A percentile compares a stretch with the other conserved stretches of the same genome.
These are phyloP conservation scores for Quercus tomentella DNA, from an alignment of 331 rosid genomes.

Conservation along the genomic window DNA sequence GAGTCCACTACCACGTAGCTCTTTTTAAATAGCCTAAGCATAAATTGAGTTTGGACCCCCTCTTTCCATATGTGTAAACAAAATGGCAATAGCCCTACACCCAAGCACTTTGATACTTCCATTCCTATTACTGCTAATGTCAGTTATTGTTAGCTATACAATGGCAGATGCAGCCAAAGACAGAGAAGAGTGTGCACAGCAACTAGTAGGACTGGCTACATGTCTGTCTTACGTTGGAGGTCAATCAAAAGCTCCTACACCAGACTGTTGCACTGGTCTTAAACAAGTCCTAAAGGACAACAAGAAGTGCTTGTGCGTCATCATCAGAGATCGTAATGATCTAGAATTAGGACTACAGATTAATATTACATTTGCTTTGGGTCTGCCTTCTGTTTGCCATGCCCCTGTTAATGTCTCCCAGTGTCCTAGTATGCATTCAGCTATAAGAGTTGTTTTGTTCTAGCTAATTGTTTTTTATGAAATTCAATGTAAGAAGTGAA, in stretches of 20 bases:
- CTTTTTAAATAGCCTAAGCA: no score
- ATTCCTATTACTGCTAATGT: no score
- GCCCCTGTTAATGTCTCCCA: constrained; percentile 57
- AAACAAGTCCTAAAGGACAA: constrained; percentile 56
- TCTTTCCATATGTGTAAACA: no score
- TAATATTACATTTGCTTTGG: constrained; percentile 61
- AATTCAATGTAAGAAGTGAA: no score
- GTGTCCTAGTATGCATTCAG: constrained; percentile 48
- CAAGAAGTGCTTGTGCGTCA: constrained; percentile 62
- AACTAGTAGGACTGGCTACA: no score
- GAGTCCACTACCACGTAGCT: no score
- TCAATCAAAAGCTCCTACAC: constrained; percentile 59
- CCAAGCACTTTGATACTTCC: no score
- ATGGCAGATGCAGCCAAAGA: no score
- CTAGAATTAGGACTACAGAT: constrained; percentile 63
- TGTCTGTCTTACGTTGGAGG: constrained; percentile 50
- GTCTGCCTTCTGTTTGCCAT: constrained; percentile 58
- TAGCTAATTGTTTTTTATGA: no score
- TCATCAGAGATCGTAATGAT: constrained; percentile 65
- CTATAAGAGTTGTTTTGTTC: not conserved
- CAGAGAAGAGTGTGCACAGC: no score
- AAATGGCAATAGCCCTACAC: not conserved
- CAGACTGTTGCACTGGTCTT: constrained; percentile 79
- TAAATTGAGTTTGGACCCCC: not conserved
- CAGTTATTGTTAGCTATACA: no score